A percentile compares a stretch with the other conserved stretches of the same genome.
These are phyloP conservation scores for Forsythia suspensa DNA, from an alignment of 257 asterid genomes.

Conservation along the genomic window DNA sequence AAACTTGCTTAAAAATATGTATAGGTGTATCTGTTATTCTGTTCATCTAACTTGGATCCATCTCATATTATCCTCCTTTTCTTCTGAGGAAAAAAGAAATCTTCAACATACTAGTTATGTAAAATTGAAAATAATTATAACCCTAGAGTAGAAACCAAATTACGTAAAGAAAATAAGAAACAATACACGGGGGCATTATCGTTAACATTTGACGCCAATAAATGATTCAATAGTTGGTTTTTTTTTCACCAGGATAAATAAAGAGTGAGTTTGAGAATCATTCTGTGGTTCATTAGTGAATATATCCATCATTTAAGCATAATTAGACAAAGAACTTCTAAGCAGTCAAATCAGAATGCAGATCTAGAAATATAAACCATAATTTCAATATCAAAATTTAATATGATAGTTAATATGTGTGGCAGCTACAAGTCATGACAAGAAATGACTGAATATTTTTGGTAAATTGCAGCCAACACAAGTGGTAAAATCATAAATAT, in stretches of 20 bases:
- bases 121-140: not conserved
- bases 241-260: not conserved
- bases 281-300: not conserved
- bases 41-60: not conserved
- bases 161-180: not conserved
- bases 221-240: not conserved
- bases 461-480: not conserved
- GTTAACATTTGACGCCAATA: not conserved
- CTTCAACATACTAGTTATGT: not conserved
- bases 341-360: not conserved
- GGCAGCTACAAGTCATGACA: not conserved
- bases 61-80: not conserved
- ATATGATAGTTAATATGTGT: not conserved
- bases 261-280: not conserved
- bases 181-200: not conserved
- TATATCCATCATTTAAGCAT: constrained; percentile 1
- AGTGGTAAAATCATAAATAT: not conserved
- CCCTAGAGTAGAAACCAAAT: not conserved
- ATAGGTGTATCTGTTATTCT: not conserved
- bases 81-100: not conserved
- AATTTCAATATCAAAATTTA: not conserved
- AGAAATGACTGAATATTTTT: not conserved
- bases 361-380: not conserved
- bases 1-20: not conserved
- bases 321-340: not conserved